A percentile compares a stretch with the other conserved stretches of the same genome.
These are phyloP conservation scores for Lachnellula arida DNA, from an alignment of 2,329 filamentous ascomycete species.

Conservation along the genomic window DNA sequence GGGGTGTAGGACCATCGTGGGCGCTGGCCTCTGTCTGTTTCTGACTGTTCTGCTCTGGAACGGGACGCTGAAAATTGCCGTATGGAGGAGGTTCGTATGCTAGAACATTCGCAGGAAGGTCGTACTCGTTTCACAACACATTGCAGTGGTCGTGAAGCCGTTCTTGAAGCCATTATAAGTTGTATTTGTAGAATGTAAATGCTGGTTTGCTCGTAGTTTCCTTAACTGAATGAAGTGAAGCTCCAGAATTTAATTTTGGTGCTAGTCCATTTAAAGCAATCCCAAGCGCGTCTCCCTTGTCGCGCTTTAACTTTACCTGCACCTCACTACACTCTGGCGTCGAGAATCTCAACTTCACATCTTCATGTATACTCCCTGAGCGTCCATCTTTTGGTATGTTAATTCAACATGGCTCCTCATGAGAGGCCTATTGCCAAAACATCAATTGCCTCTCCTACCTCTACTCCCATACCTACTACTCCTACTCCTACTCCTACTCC, in stretches of 20 bases:
- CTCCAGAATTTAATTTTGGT: conserved; percentile 17
- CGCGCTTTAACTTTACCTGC: conserved; percentile 1
- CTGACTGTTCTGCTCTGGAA: conserved; percentile 24
- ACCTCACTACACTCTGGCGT: neutral
- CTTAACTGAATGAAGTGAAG: neutral
- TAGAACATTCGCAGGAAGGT: conserved; percentile 24
- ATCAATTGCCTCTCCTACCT: conserved; percentile 17
- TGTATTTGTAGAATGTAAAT: neutral
- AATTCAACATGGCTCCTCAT: conserved; percentile 29
- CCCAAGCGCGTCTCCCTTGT: conserved; percentile 13
- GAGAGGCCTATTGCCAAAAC: conserved; percentile 16
- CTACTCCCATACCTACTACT: too few relatives aligned
- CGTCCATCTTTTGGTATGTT: conserved; percentile 19
- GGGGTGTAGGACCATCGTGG: conserved; percentile 72
- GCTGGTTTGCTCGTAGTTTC: neutral
- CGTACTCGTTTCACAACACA: conserved; percentile 30
- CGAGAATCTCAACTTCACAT: neutral
- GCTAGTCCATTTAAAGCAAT: conserved; percentile 17
- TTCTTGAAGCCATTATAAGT: conserved; percentile 43
- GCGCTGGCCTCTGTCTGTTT: conserved; percentile 33
- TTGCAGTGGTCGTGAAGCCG: conserved; percentile 38
- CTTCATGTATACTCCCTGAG: conserved; percentile 10
- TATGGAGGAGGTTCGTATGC: conserved; percentile 12
- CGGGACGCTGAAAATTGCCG: conserved; percentile 26
- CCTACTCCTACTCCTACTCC: too few relatives aligned